These are phyloP conservation scores for Leccinellum albellum DNA, from an alignment of 768 basidiomycete species.

Conservation along the genomic window DNA sequence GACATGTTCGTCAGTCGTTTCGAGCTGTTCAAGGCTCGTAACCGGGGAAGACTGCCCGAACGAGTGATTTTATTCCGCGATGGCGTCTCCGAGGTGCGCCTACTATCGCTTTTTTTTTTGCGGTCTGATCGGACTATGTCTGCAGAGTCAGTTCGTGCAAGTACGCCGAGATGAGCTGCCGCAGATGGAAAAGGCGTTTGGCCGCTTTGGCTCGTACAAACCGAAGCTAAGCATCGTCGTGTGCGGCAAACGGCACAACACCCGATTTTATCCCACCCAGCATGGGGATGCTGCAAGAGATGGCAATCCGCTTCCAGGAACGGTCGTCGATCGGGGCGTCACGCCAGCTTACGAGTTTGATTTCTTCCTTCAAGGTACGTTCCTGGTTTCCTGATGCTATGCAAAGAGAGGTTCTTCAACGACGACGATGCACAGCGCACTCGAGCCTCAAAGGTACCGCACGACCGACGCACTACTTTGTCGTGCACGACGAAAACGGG, in stretches of 20 bases:
- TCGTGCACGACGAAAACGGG: slow-evolving; percentile 50
- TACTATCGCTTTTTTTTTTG: background rate
- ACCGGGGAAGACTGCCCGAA: slow-evolving; percentile 31
- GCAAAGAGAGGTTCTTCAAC: no score
- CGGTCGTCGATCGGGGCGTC: slow-evolving; percentile 53
- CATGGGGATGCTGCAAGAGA: slow-evolving; percentile 35
- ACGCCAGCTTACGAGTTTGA: slow-evolving; percentile 52
- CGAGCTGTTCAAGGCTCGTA: slow-evolving; percentile 33
- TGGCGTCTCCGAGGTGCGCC: slow-evolving; percentile 71
- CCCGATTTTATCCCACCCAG: slow-evolving; percentile 51
- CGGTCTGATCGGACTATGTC: background rate
- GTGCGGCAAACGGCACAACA: slow-evolving; percentile 55
- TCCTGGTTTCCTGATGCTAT: background rate
- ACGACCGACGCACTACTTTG: slow-evolving; percentile 52
- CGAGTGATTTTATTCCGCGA: slow-evolving; percentile 55
- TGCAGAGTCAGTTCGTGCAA: slow-evolving; percentile 44
- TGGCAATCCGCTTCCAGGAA: slow-evolving; percentile 52
- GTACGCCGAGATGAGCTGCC: slow-evolving; percentile 43
- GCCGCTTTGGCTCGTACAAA: slow-evolving; percentile 37
- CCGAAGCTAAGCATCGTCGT: slow-evolving; percentile 52
- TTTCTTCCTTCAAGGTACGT: slow-evolving; percentile 49
- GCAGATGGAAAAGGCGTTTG: slow-evolving; percentile 39
- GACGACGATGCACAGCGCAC: slow-evolving; percentile 31
- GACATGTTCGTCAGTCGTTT: slow-evolving; percentile 49
- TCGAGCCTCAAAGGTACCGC: slow-evolving; percentile 43